A percentile compares a stretch with the other conserved stretches of the same genome.
Conservation (phyloP, 2,329 filamentous ascomycete species). For the Xylariaceae sp. region DNA sequence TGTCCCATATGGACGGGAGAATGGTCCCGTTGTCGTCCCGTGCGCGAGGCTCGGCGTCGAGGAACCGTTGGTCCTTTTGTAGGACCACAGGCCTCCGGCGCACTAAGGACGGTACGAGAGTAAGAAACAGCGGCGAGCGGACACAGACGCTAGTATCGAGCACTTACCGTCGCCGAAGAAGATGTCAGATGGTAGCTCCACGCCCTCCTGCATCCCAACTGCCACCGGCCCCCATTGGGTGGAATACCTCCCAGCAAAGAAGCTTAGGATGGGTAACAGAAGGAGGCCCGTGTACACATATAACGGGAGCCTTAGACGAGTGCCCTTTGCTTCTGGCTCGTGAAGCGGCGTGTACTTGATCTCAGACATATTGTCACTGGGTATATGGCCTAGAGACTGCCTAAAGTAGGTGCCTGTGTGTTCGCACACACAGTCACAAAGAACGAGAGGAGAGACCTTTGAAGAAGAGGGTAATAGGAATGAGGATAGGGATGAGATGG, state of each 20-base stretch:
- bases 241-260: not conserved
- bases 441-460: too few relatives aligned
- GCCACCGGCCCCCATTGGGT: not conserved
- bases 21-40: not conserved
- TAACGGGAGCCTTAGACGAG: not conserved
- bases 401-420: too few relatives aligned
- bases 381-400: not conserved
- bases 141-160: not conserved
- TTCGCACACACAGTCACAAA: too few relatives aligned
- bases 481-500: too few relatives aligned
- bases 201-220: not conserved
- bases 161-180: not conserved
- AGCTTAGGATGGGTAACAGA: not conserved
- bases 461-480: too few relatives aligned
- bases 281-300: not conserved
- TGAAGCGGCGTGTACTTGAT: not conserved
- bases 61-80: not conserved
- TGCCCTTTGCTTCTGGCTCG: not conserved
- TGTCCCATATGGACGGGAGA: not conserved
- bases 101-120: not conserved
- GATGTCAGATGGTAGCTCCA: not conserved
- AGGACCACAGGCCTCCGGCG: not conserved
- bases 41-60: not conserved
- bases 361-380: not conserved
- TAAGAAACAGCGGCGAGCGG: not conserved